Conservation (phyloP, 2,329 filamentous ascomycete genomes). For the Exophiala phaeomuriformis region DNA sequence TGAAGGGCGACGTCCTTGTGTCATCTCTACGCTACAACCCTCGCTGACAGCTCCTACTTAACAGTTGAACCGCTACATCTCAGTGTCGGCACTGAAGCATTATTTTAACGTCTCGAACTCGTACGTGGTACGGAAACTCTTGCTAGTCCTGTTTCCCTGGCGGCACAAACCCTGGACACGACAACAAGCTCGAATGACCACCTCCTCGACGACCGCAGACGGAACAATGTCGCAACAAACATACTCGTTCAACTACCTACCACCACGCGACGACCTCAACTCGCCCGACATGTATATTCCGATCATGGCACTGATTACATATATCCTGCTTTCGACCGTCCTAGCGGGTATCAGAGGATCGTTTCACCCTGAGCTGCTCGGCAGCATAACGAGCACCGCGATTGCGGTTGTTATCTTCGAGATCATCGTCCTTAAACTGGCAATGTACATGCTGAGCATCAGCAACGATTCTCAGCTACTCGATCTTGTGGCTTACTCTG, state of each 20-base stretch:
- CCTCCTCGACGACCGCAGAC: constrained; percentile 40
- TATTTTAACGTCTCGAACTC: constrained; percentile 99
- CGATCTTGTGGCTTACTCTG: constrained; percentile 90
- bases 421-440: constrained; percentile 82
- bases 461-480: constrained; percentile 89
- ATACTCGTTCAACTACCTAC: constrained; percentile 60
- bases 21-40: neutral
- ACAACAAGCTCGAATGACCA: constrained; percentile 58
- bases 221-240: constrained; percentile 56
- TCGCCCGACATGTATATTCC: constrained; percentile 99
- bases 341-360: constrained; percentile 82
- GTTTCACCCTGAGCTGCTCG: constrained; percentile 89
- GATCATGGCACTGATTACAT: constrained; percentile 95
- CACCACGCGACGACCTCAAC: constrained; percentile 91
- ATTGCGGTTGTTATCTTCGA: constrained; percentile 78
- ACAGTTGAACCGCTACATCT: constrained; percentile 75
- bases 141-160: constrained; percentile 94
- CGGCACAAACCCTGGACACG: constrained; percentile 95
- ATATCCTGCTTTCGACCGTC: constrained; percentile 87
- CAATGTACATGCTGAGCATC: constrained; percentile 88
- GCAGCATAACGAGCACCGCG: constrained; percentile 78
- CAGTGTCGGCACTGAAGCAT: constrained; percentile 87
- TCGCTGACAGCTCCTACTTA: constrained; percentile 17
- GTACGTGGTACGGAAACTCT: constrained; percentile 89
- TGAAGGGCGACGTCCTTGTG: neutral